Evolutionary conservation across 345 rosid species (phyloP).

Genomic region (Anacardium occidentale): DNA sequence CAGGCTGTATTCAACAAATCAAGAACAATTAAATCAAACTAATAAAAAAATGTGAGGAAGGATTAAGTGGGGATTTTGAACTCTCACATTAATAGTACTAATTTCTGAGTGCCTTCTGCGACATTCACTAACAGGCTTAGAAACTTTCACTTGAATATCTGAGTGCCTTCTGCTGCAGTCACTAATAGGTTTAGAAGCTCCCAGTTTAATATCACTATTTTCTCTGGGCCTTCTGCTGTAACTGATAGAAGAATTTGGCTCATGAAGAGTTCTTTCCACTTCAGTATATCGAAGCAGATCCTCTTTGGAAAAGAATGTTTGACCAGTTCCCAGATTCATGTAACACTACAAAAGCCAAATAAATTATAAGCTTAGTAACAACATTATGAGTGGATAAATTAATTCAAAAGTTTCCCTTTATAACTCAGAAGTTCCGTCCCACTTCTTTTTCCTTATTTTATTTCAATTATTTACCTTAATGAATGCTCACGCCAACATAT

Average conservation of each 20-base stretch:
- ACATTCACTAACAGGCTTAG: background rate
- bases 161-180: conserved; percentile 5
- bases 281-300: conserved; percentile 36
- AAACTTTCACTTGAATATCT: conserved; percentile 27
- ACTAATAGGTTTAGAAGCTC: conserved; percentile 5
- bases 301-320: conserved; percentile 47
- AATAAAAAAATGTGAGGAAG: background rate
- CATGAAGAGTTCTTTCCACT: conserved; percentile 18
- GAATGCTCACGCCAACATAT: background rate
- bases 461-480: background rate
- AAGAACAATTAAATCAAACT: conserved; percentile 8
- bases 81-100: conserved; percentile 29
- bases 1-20: conserved; percentile 19
- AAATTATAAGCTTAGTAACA: conserved; percentile 1
- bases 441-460: background rate
- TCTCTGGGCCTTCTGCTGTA: conserved; percentile 9
- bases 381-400: background rate
- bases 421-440: background rate
- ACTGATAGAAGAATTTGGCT: background rate
- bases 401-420: background rate
- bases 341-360: conserved; percentile 40
- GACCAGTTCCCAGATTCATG: conserved; percentile 38
- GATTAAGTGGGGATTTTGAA: background rate
- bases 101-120: conserved; percentile 12
- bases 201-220: conserved; percentile 25